Evolutionary conservation across 352 stramenopile genomes (phyloP), one percentile per base, ranked within the genome.

Genomic region (Aphanomyces euteiches): DNA sequence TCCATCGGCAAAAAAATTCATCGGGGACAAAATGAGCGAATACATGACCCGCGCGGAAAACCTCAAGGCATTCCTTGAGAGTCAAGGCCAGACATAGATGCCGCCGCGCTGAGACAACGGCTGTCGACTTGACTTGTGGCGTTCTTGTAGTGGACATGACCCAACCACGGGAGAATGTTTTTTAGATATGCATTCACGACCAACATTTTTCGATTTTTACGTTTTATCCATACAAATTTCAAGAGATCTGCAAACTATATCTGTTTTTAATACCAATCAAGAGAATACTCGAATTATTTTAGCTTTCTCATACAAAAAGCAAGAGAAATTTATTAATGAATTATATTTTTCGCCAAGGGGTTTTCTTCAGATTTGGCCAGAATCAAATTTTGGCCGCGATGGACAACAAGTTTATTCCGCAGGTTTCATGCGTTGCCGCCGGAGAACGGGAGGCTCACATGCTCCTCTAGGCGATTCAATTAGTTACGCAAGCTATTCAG

Each of bases 341-440:
- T 21, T 38, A 21, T 58, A 58, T 21, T 58, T 21, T 19, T 10
- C 50, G n/a, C 8, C n/a, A 58, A 13, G 50, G 8, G 8, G 50
- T 10, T 21, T 19, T 38, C 13, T 58, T 58, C 50, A 38, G n/a
- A n/a, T 28, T 36, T 8, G 13, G 15, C 7, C 54, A 61, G 54
- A 61, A 61, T 61, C 54, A 12, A 61, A 40, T n/a, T 50, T n/a
- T n/a, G 43, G 10, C 40, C 5, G 50, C 61, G 66, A 92, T 95
- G 87, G 87, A 95, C 81, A 95, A 95, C 78, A 93, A 89, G 78
- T 93, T 95, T 75, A 95, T 95, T 66, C 87, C 87, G 68, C 87
- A 95, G 64, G 64, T 70, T 48, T n/a, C 6, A n/a, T 21, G 48
- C 7, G 40, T 43, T 12, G 50, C 28, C 43, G 63, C 12, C 36